Percentiles rank a stretch among this genome's conserved stretches.
Evolutionary conservation across 2,329 filamentous ascomycete genomes (phyloP).

Genomic region (Colletotrichum godetiae): DNA sequence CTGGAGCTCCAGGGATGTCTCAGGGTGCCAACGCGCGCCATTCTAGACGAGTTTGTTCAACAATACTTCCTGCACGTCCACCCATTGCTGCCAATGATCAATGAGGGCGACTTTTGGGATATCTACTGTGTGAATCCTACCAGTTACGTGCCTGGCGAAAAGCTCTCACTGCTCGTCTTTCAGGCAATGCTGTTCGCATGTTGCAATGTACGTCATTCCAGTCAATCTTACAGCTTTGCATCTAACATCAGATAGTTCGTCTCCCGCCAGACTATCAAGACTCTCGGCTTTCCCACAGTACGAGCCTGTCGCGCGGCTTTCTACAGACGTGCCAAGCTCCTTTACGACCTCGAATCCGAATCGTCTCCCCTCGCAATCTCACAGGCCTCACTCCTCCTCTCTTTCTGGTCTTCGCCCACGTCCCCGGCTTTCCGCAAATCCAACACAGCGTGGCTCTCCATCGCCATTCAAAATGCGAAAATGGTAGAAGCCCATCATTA

Average conservation of each 20-base stretch:
- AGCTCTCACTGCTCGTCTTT: slow-evolving; percentile 56
- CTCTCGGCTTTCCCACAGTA: slow-evolving; percentile 54
- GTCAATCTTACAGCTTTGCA: not conserved
- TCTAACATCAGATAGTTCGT: slow-evolving; percentile 47
- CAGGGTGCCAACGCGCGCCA: slow-evolving; percentile 52
- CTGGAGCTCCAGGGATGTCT: slow-evolving; percentile 59
- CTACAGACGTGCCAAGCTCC: slow-evolving; percentile 52
- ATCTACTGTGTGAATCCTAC: slow-evolving; percentile 47
- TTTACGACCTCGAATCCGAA: slow-evolving; percentile 58
- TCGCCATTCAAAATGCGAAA: slow-evolving; percentile 62
- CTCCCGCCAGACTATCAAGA: slow-evolving; percentile 51
- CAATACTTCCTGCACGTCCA: slow-evolving; percentile 61
- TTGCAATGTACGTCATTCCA: slow-evolving; percentile 47
- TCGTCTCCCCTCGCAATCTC: slow-evolving; percentile 52
- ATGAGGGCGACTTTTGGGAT: slow-evolving; percentile 59
- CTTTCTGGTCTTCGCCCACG: slow-evolving; percentile 51
- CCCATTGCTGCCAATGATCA: slow-evolving; percentile 54
- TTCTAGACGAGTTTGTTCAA: slow-evolving; percentile 60
- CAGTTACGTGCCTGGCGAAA: slow-evolving; percentile 37
- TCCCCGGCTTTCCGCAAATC: slow-evolving; percentile 47
- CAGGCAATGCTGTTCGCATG: slow-evolving; percentile 58
- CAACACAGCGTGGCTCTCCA: slow-evolving; percentile 61
- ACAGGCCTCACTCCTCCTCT: slow-evolving; percentile 56
- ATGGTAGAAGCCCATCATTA: slow-evolving; percentile 57
- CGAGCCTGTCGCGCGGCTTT: slow-evolving; percentile 56